Evolutionary conservation across 306 rosid genomes (phyloP).

Genomic region (Rosa persica): DNA sequence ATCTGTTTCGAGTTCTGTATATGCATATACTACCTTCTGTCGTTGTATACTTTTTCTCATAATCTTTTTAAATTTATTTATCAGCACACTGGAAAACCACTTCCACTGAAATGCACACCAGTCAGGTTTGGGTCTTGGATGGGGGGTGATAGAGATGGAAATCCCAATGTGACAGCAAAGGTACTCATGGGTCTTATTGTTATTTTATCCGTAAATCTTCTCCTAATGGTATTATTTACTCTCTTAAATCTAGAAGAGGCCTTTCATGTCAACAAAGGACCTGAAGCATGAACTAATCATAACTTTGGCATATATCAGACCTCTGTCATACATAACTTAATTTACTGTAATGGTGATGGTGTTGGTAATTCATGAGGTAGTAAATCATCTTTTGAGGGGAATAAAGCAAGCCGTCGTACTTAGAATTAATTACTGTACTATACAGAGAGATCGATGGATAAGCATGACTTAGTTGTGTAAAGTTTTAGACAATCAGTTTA

Average conservation of each 20-base stretch:
- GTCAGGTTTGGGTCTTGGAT: constrained; percentile 96
- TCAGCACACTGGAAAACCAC: constrained; percentile 93
- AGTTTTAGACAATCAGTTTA: background rate
- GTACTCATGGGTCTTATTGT: constrained; percentile 31
- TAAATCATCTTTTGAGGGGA: background rate
- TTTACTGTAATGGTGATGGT: background rate
- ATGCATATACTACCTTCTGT: background rate
- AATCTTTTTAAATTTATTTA: constrained; percentile 11
- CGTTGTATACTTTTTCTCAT: background rate
- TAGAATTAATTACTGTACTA: background rate
- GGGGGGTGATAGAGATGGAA: constrained; percentile 99
- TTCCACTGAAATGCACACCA: constrained; percentile 91
- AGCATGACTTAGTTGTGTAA: background rate
- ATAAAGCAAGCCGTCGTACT: background rate
- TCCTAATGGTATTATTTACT: background rate
- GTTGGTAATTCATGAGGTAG: background rate
- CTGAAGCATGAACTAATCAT: background rate
- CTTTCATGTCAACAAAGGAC: background rate
- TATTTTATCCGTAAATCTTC: constrained; percentile 4
- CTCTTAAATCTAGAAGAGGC: background rate
- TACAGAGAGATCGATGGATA: background rate
- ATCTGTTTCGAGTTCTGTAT: constrained; percentile 23
- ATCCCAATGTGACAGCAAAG: constrained; percentile 92
- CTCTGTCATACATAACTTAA: background rate
- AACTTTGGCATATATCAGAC: background rate